Conservation (phyloP, 306 rosid genomes). For the Nissolia schottii region DNA sequence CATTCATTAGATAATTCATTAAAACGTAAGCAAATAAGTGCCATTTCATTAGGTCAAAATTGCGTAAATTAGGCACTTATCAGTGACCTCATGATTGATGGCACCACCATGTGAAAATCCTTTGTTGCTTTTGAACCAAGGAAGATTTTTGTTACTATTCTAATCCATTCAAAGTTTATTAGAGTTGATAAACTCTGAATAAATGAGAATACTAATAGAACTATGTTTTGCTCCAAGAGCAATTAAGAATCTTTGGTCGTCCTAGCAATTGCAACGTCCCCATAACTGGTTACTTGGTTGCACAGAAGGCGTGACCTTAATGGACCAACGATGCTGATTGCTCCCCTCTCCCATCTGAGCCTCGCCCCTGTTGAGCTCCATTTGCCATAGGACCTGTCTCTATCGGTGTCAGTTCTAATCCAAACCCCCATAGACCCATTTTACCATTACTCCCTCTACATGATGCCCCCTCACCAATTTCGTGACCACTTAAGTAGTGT, state of each 20-base stretch:
- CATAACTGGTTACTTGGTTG: slow-evolving; percentile 21
- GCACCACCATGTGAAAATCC: too few species aligned
- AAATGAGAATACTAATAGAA: too few species aligned
- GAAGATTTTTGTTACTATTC: too few species aligned
- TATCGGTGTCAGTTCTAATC: slow-evolving; percentile 53
- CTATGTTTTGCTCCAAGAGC: too few species aligned
- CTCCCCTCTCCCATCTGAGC: slow-evolving; percentile 12
- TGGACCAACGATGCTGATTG: slow-evolving; percentile 41
- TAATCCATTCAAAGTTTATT: too few species aligned
- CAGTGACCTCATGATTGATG: slow-evolving; percentile 22
- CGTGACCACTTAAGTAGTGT: slow-evolving; percentile 27
- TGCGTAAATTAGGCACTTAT: too few species aligned
- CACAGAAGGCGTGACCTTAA: slow-evolving; percentile 37
- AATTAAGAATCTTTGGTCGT: too few species aligned
- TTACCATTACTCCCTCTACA: slow-evolving; percentile 32
- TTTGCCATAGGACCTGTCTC: slow-evolving; percentile 48
- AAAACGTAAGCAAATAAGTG: too few species aligned
- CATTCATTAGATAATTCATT: too few species aligned
- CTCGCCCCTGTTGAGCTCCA: slow-evolving; percentile 41
- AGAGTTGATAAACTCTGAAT: too few species aligned
- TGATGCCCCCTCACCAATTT: neutral
- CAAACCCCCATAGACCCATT: slow-evolving; percentile 26
- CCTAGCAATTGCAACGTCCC: slow-evolving; percentile 37
- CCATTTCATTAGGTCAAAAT: too few species aligned
- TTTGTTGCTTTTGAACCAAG: too few species aligned